Evolutionary conservation across 768 basidiomycete species (phyloP).

Genomic region (Pleurotus salmoneostramineus): DNA sequence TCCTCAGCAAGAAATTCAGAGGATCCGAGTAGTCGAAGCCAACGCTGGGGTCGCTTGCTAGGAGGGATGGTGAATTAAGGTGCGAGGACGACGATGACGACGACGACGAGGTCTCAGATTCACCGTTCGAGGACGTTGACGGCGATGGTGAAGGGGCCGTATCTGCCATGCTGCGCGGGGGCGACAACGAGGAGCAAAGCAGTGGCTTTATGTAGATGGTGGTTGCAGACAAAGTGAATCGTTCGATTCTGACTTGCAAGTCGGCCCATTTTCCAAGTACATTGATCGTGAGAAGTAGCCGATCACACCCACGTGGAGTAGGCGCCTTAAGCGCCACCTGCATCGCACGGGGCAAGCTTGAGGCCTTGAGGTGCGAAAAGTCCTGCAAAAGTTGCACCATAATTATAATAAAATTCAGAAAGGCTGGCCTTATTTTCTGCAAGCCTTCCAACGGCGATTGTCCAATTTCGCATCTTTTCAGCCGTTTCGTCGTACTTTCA

Average conservation of each 20-base stretch:
- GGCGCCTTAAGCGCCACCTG: not conserved
- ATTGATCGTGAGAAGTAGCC: not conserved
- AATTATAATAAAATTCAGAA: no score
- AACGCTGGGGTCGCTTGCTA: conserved; percentile 41
- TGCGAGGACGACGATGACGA: conserved; percentile 16
- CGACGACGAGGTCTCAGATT: conserved; percentile 12
- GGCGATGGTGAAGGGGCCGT: conserved; percentile 5
- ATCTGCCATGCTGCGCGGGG: not conserved
- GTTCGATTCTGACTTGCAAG: conserved; percentile 1
- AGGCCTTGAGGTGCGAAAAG: no score
- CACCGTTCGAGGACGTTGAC: not conserved
- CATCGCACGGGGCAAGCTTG: not conserved
- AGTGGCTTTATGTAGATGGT: not conserved
- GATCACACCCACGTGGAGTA: not conserved
- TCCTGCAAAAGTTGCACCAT: no score
- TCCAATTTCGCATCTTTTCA: no score
- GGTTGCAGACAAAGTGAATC: not conserved
- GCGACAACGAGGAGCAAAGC: not conserved
- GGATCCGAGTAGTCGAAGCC: conserved; percentile 47
- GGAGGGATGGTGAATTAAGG: conserved; percentile 16
- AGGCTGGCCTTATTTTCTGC: no score
- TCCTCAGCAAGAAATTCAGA: conserved; percentile 53
- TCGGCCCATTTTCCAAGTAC: not conserved
- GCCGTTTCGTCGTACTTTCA: no score
- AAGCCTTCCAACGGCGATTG: no score